Evolutionary conservation across 169 alveolate genomes (phyloP).

Genomic region (Cryptosporidium ryanae): DNA sequence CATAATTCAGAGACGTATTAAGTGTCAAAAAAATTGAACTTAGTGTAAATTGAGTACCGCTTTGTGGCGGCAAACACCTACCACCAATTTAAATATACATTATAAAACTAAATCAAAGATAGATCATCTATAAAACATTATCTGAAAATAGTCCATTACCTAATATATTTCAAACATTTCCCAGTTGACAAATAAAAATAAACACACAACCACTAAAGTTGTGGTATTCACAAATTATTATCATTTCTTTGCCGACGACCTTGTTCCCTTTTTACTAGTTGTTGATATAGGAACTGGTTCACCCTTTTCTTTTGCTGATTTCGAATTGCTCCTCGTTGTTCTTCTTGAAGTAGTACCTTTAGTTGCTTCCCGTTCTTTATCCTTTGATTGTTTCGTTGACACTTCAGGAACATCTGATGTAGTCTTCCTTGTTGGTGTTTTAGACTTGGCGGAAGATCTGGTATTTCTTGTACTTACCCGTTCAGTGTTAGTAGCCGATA

Average conservation of each 20-base stretch:
- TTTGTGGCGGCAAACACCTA: slow-evolving; percentile 34
- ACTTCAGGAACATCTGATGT: slow-evolving; percentile 24
- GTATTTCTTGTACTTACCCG: slow-evolving; percentile 13
- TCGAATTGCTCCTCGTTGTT: slow-evolving; percentile 32
- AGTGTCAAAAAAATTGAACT: slow-evolving; percentile 11
- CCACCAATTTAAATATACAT: not conserved
- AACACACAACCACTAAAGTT: no score
- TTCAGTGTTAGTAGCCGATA: not conserved
- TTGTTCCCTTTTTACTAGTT: slow-evolving; percentile 35
- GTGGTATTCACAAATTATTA: not conserved
- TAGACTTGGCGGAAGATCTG: slow-evolving; percentile 39
- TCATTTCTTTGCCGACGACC: slow-evolving; percentile 40
- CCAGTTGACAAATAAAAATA: not conserved
- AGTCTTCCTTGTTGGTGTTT: slow-evolving; percentile 41
- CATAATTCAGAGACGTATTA: slow-evolving; percentile 29
- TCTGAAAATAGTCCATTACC: no score
- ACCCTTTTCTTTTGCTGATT: not conserved
- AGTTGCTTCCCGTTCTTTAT: not conserved
- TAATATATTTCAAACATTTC: not conserved
- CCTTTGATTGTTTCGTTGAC: not conserved
- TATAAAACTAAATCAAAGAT: slow-evolving; percentile 3
- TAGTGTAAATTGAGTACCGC: slow-evolving; percentile 27
- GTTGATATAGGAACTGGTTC: slow-evolving; percentile 3
- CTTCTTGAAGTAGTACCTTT: not conserved
- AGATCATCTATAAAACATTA: no score